Percentiles rank a stretch among this genome's conserved stretches.
phyloP scores from a whole-genome alignment of 371 early-diverging fungal species.

The Syncephalastrum sp. region DNA sequence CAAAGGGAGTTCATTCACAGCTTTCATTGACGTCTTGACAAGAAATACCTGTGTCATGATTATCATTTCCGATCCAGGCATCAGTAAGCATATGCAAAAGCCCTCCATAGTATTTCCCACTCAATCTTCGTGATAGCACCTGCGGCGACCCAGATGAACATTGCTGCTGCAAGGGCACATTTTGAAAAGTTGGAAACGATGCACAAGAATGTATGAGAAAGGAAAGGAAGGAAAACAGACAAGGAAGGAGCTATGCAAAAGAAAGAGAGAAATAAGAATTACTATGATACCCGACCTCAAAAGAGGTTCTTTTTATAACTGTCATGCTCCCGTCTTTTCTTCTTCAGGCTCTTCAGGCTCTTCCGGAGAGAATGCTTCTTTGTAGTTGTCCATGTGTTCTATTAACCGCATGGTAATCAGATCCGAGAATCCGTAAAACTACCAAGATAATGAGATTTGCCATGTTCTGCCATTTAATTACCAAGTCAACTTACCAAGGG shows the following conservation, averaged over 20 bases:
- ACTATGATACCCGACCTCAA: too few species aligned
- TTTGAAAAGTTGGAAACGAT: slow-evolving; percentile 70
- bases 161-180: slow-evolving; percentile 72
- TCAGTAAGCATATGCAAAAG: slow-evolving; percentile 13
- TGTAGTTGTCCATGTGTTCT: slow-evolving; percentile 40
- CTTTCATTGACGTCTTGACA: slow-evolving; percentile 17
- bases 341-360: slow-evolving; percentile 13
- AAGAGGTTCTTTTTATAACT: too few species aligned
- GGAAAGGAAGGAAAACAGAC: too few species aligned
- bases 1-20: slow-evolving; percentile 20
- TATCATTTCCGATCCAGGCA: slow-evolving; percentile 13
- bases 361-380: slow-evolving; percentile 28
- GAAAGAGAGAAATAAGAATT: too few species aligned
- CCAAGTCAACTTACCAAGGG: slow-evolving; percentile 36
- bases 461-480: background rate
- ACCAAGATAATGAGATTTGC: background rate
- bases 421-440: slow-evolving; percentile 55
- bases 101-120: background rate
- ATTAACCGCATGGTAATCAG: slow-evolving; percentile 41
- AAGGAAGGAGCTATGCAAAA: too few species aligned
- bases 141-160: slow-evolving; percentile 77
- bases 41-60: slow-evolving; percentile 16
- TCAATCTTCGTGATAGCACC: slow-evolving; percentile 49
- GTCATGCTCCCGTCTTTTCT: too few species aligned
- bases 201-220: slow-evolving; percentile 2